Evolutionary conservation across 2,329 filamentous ascomycete species (phyloP), one percentile per base, ranked within the genome.

Genomic region (Cladophialophora chaetospira): DNA sequence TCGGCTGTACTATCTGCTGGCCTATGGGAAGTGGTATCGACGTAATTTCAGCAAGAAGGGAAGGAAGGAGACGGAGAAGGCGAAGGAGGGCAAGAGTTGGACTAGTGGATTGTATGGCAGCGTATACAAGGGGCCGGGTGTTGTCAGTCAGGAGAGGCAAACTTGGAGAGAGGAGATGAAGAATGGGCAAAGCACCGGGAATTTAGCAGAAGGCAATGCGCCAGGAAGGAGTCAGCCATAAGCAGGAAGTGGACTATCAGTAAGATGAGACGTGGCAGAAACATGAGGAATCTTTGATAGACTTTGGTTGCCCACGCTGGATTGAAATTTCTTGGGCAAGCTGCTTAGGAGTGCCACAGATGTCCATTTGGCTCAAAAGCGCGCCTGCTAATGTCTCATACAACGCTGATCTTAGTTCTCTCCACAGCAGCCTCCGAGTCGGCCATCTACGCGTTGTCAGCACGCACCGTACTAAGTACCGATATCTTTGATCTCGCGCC

Each of bases 11-110:
- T 86, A 86, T 57, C 69, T 86, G 46, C 67, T 87, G 2, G 71
- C 75, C 0, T 86, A 87, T 63, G 83, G 84, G 19, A 81, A 79
- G 62, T 86, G 83, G 84, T 85, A 86, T 65, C 44, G 57, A 8
- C 45, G 58, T 13, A 47, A 44, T 28, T 59, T 46, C 35, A 50
- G 42, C 8, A 35, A 26, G n/a, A 23, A 31, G 19, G 45, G 28
- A 31, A 53, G 29, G 29, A 52, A 75, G 8, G 66, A 73, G 36
- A 70, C 75, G 8, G 66, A 73, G 33, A 71, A 67, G 53, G 73
- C 71, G 10, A 71, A 68, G 13, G 51, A 47, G 9, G 83, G 83
- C 0, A 76, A 75, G 53, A 72, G 77, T 13, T 86, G 82, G 80
- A 82, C 80, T 1, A 79, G 73, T 21, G 83, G 83, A 0, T 50